Base-by-base conservation (phyloP, 495 filamentous ascomycete species). In the Hypoxylon trugodes region DNA sequence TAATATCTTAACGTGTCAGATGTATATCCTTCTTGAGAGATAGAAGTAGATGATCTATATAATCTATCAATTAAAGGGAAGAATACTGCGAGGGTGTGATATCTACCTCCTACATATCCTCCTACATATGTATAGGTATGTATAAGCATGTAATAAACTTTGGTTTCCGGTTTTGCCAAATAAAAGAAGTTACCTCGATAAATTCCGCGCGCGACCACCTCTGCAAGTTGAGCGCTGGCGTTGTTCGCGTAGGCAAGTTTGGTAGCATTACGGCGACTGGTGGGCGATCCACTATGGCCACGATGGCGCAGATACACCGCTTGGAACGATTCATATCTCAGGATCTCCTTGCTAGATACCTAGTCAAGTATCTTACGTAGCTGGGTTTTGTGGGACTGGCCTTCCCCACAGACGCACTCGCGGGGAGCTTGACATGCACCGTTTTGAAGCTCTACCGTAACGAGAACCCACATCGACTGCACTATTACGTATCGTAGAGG, bases 261-360 rank as follows among this genome's bases (percentile, higher is more conserved):
- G 46, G 58, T 48, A 61, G 24, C 49, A 41, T 53, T 35, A 47
- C 28, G 32, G 38, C 49, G 13, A 54, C 47, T 32, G 26, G 47
- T 40, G 40, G 30, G 48, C 46, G 28, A 42, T 51, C 47, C 47
- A 47, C 46, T n/a, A n/a, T n/a, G n/a, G n/a, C n/a, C n/a, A n/a
- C n/a, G n/a, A n/a, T n/a, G n/a, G n/a, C n/a, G 51, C 16, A 43
- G 10, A 30, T 53, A 60, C 57, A 60, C 57, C 57, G 57, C 57
- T 40, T 60, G 22, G 46, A 35, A 59, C 18, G 57, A 40, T 45
- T 51, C 36, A 35, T 46, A 61, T 53, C 48, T 61, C 48, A 49
- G 58, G 58, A 41, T 53, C 33, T 53, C 40, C 49, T 61, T 46
- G 35, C 10, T 41, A 35, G 26, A 33, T 43, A 43, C 46, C 28